These are phyloP conservation scores for Parafenestella ontariensis DNA, from an alignment of 2,329 filamentous ascomycete genomes.

Conservation along the genomic window DNA sequence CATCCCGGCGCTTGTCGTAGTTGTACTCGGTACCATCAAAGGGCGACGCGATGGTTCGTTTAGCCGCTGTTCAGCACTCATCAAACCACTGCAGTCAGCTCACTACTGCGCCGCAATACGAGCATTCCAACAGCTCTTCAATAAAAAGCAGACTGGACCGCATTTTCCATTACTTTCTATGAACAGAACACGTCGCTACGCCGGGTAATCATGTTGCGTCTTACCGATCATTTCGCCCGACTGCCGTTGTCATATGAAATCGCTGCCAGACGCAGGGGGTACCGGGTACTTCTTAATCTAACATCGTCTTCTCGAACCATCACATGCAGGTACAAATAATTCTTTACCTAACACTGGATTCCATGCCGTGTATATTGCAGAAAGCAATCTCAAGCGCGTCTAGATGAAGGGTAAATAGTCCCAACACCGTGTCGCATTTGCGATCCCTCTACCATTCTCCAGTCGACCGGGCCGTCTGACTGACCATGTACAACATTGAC, in stretches of 20 bases:
- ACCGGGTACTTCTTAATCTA: constrained; percentile 10
- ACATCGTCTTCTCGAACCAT: constrained; percentile 5
- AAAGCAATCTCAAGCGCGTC: constrained; percentile 2
- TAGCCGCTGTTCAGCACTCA: constrained; percentile 1
- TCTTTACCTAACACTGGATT: neutral
- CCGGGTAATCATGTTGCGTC: constrained; percentile 12
- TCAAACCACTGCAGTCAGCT: constrained; percentile 9
- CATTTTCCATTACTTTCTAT: neutral
- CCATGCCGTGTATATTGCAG: neutral
- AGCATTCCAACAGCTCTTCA: neutral
- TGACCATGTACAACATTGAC: neutral
- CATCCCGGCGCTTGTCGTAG: constrained; percentile 1
- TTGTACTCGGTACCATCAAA: neutral
- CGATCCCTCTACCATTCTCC: constrained; percentile 1
- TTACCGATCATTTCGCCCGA: constrained; percentile 12
- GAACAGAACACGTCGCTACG: constrained; percentile 9
- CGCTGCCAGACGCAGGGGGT: constrained; percentile 16
- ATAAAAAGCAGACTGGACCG: too few relatives aligned
- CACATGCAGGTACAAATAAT: constrained; percentile 22
- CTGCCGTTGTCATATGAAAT: neutral
- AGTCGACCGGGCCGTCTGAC: constrained; percentile 3
- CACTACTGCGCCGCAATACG: constrained; percentile 2
- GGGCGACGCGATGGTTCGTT: constrained; percentile 4
- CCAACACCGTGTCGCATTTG: constrained; percentile 10
- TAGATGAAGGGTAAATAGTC: constrained; percentile 2